A percentile compares a stretch with the other conserved stretches of the same genome.
Conservation (phyloP, 805 yeast genomes). For the Metschnikowia anglica region DNA sequence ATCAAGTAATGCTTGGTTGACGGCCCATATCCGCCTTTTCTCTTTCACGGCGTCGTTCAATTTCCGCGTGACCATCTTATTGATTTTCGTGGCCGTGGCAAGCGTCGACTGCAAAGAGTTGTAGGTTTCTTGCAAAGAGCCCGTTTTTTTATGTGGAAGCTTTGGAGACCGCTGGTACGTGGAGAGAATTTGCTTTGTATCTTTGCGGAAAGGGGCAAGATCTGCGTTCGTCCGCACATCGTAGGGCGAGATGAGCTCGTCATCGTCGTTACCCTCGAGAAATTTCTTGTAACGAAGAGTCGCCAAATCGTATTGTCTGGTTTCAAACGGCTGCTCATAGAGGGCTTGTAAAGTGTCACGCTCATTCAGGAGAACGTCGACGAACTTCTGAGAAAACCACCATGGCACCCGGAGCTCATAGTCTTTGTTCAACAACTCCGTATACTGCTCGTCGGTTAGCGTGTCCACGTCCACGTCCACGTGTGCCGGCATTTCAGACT, state of each 20-base stretch:
- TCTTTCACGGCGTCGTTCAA: constrained; percentile 27
- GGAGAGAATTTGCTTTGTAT: constrained; percentile 5
- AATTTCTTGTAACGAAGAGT: constrained; percentile 30
- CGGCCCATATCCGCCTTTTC: constrained; percentile 39
- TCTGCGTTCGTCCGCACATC: constrained; percentile 9
- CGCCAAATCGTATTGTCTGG: constrained; percentile 37
- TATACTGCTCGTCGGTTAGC: constrained; percentile 31
- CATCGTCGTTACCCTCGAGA: constrained; percentile 13
- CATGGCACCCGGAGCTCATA: constrained; percentile 39
- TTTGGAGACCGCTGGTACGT: not conserved
- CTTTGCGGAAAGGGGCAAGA: constrained; percentile 10
- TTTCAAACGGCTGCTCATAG: constrained; percentile 30
- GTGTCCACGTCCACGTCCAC: constrained; percentile 25
- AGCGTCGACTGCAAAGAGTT: constrained; percentile 31
- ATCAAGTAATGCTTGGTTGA: constrained; percentile 45
- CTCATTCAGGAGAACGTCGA: constrained; percentile 25
- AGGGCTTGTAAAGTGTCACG: constrained; percentile 20
- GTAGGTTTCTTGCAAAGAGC: constrained; percentile 16
- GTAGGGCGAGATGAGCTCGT: constrained; percentile 16
- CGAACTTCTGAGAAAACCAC: constrained; percentile 39
- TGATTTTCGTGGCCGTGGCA: constrained; percentile 40
- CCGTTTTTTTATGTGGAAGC: not conserved
- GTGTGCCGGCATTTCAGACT: constrained; percentile 24
- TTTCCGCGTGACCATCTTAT: constrained; percentile 34
- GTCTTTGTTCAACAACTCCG: constrained; percentile 32